A percentile compares a stretch with the other conserved stretches of the same genome.
These are phyloP conservation scores for Peronospora farinosa DNA, from an alignment of 352 stramenopile genomes.

Conservation along the genomic window DNA sequence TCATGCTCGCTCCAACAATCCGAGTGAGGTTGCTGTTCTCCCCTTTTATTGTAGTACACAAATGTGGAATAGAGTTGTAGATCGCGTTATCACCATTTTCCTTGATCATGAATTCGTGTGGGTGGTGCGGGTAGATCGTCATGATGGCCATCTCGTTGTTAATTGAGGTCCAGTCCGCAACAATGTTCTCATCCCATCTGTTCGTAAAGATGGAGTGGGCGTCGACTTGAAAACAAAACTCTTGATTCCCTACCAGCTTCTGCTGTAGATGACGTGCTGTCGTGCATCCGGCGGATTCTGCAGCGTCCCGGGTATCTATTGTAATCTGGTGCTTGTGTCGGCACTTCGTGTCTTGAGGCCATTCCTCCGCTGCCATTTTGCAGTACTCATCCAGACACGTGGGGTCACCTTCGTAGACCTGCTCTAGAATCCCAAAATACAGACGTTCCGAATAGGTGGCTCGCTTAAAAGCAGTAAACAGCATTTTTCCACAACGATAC, in stretches of 20 bases:
- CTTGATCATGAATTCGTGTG: constrained; percentile 56
- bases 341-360: constrained; percentile 48
- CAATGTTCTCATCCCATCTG: constrained; percentile 59
- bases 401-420: constrained; percentile 60
- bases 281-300: constrained; percentile 65
- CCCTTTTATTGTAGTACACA: constrained; percentile 58
- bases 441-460: constrained; percentile 54
- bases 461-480: constrained; percentile 64
- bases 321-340: constrained; percentile 54
- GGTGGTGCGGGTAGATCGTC: constrained; percentile 67
- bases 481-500: constrained; percentile 68
- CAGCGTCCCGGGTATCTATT: constrained; percentile 55
- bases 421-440: constrained; percentile 74
- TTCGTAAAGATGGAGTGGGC: constrained; percentile 81
- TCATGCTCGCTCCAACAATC: constrained; percentile 71
- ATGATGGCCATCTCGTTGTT: constrained; percentile 80
- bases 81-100: constrained; percentile 67
- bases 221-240: constrained; percentile 81
- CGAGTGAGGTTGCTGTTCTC: constrained; percentile 39
- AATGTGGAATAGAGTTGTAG: constrained; percentile 52
- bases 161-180: constrained; percentile 56
- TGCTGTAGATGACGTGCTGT: constrained; percentile 69
- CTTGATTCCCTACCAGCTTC: constrained; percentile 53
- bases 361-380: constrained; percentile 54
- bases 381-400: constrained; percentile 73